Percentiles rank a stretch among this genome's conserved stretches.
Conservation (phyloP, 2,329 filamentous ascomycete species). For the Colletotrichum gigasporum region DNA sequence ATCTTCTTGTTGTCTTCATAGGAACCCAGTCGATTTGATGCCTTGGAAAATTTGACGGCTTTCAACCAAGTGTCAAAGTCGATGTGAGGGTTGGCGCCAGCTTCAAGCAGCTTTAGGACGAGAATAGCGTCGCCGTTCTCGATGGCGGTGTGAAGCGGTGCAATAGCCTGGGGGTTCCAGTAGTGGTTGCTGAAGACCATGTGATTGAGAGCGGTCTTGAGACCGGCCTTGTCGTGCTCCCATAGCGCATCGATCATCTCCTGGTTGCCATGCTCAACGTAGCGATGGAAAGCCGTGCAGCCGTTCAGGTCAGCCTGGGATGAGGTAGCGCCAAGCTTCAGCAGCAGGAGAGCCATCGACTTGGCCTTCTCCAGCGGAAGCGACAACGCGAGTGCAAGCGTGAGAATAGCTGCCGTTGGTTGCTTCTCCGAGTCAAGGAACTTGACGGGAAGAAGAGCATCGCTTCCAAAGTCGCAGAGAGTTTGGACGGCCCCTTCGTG, state of each 20-base stretch:
- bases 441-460: constrained; percentile 80
- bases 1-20: constrained; percentile 57
- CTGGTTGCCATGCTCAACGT: constrained; percentile 60
- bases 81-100: constrained; percentile 68
- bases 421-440: constrained; percentile 59
- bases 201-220: constrained; percentile 74
- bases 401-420: constrained; percentile 71
- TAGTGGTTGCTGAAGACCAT: constrained; percentile 53
- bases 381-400: constrained; percentile 72
- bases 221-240: constrained; percentile 67
- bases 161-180: constrained; percentile 48
- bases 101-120: constrained; percentile 68
- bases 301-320: constrained; percentile 76
- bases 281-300: constrained; percentile 73
- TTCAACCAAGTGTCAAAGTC: constrained; percentile 73
- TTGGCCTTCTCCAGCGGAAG: constrained; percentile 71
- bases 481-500: constrained; percentile 74
- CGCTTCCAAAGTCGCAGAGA: constrained; percentile 80
- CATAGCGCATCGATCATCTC: constrained; percentile 60
- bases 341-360: constrained; percentile 70
- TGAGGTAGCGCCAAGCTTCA: constrained; percentile 76
- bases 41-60: constrained; percentile 56
- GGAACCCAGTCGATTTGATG: constrained; percentile 45
- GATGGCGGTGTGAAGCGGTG: constrained; percentile 69
- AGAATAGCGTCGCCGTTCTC: constrained; percentile 59